Conservation (phyloP, 805 yeast species). For the Wickerhamomyces chaumierensis region DNA sequence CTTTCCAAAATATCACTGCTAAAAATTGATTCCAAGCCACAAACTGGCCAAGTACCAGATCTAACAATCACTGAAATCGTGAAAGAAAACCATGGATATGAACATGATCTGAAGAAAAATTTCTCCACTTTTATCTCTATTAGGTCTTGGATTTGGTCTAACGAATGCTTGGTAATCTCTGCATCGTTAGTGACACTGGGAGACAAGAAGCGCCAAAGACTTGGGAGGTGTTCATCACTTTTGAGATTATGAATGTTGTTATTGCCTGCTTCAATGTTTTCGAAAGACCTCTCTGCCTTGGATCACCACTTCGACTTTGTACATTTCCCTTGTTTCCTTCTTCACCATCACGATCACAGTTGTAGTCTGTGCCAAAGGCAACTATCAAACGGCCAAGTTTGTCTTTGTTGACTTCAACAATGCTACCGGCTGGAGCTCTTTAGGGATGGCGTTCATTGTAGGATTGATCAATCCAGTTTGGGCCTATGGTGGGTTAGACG, state of each 20-base stretch:
- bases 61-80: too few relatives aligned
- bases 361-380: constrained; percentile 37
- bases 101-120: constrained; percentile 13
- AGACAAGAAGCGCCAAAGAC: constrained; percentile 22
- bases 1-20: too few relatives aligned
- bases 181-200: constrained; percentile 36
- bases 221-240: constrained; percentile 44
- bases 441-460: constrained; percentile 49
- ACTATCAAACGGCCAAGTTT: constrained; percentile 35
- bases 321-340: constrained; percentile 39
- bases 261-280: constrained; percentile 34
- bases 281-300: constrained; percentile 35
- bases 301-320: constrained; percentile 36
- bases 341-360: constrained; percentile 39
- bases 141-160: constrained; percentile 48
- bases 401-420: constrained; percentile 44
- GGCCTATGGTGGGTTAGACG: constrained; percentile 56
- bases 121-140: constrained; percentile 32
- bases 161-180: constrained; percentile 53
- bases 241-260: constrained; percentile 31
- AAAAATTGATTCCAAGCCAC: too few relatives aligned
- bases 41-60: too few relatives aligned
- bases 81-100: constrained; percentile 6
- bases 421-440: constrained; percentile 44
- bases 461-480: constrained; percentile 58